Percentiles rank a stretch among this genome's conserved stretches.
Conservation (phyloP, 768 basidiomycete genomes). For the Chlorophyllum brunneum region DNA sequence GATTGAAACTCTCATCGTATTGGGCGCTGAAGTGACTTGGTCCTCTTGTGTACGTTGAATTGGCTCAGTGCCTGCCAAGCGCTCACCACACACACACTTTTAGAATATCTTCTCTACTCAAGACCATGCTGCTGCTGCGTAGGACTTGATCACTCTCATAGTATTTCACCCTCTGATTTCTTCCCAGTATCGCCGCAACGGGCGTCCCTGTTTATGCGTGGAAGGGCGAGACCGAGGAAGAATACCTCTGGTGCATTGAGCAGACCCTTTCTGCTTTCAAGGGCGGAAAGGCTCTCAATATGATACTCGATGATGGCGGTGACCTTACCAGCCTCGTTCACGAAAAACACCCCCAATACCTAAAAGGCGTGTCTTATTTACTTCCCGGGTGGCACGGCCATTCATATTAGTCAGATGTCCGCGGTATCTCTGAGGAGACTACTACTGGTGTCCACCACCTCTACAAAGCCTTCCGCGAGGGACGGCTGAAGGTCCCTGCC, state of each 20-base stretch:
- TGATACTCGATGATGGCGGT: conserved; percentile 99
- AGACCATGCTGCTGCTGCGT: conserved; percentile 98
- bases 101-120: conserved; percentile 99
- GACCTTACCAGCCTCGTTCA: conserved; percentile 94
- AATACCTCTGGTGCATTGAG: conserved; percentile 97
- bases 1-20: conserved; percentile 93
- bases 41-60: conserved; percentile 80
- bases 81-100: neutral
- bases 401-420: conserved; percentile 53
- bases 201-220: conserved; percentile 98
- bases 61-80: neutral
- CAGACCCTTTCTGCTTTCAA: conserved; percentile 91
- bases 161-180: conserved; percentile 4
- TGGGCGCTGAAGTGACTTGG: conserved; percentile 98
- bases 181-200: conserved; percentile 84
- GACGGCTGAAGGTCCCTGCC: conserved; percentile 93
- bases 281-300: conserved; percentile 81
- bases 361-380: conserved; percentile 47
- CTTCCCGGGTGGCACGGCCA: neutral
- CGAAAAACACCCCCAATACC: conserved; percentile 91
- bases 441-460: conserved; percentile 99
- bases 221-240: conserved; percentile 99
- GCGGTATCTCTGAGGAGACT: conserved; percentile 97
- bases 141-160: conserved; percentile 22
- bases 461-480: conserved; percentile 96